Evolutionary conservation across 495 filamentous ascomycete species (phyloP).

Genomic region (Aspergillus kassunensis): DNA sequence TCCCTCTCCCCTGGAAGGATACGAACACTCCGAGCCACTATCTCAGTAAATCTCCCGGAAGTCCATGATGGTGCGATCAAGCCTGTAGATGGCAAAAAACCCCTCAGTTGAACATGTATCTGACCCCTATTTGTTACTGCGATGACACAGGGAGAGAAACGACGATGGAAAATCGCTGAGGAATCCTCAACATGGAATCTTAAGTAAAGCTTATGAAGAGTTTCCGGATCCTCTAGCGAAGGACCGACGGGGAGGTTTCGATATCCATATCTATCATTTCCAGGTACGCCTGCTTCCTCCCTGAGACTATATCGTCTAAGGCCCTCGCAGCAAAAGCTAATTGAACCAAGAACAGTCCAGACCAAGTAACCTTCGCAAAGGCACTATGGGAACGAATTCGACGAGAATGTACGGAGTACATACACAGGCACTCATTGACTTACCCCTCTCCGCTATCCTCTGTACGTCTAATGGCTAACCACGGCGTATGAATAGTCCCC

Average conservation of each 20-base stretch:
- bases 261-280: conserved; percentile 80
- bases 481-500: conserved; percentile 52
- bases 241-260: conserved; percentile 56
- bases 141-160: conserved; percentile 31
- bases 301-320: too few species aligned
- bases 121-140: neutral
- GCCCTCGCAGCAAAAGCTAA: too few species aligned
- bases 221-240: conserved; percentile 65
- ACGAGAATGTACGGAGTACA: conserved; percentile 69
- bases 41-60: conserved; percentile 55
- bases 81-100: neutral
- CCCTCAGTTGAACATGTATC: neutral
- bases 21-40: conserved; percentile 58
- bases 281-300: conserved; percentile 26
- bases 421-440: too few species aligned
- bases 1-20: conserved; percentile 65
- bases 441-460: neutral
- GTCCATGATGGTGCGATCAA: conserved; percentile 1
- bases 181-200: conserved; percentile 52
- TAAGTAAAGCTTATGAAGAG: conserved; percentile 60
- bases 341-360: conserved; percentile 55
- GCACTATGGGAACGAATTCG: conserved; percentile 76
- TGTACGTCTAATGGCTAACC: neutral
- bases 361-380: conserved; percentile 60
- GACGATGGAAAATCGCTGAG: conserved; percentile 65